These are phyloP conservation scores for Malus sieversii DNA, from an alignment of 306 rosid genomes.

Conservation along the genomic window DNA sequence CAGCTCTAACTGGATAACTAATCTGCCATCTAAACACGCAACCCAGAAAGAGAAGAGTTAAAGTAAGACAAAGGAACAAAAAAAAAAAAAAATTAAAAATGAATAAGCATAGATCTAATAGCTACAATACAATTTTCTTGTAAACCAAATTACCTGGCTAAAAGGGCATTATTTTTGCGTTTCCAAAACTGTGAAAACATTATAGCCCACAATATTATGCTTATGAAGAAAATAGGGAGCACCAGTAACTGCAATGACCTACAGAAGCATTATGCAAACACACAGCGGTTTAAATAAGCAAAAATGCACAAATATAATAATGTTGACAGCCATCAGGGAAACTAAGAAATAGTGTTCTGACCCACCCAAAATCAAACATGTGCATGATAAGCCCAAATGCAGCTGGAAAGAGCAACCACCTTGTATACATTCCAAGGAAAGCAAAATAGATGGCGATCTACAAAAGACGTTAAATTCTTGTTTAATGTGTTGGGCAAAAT, in stretches of 20 bases:
- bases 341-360: conserved; percentile 2
- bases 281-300: background rate
- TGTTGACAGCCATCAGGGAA: background rate
- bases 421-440: conserved; percentile 94
- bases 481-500: conserved; percentile 18
- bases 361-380: conserved; percentile 73
- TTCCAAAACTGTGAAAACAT: conserved; percentile 96
- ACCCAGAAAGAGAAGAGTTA: background rate
- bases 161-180: conserved; percentile 83
- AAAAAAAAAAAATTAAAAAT: background rate
- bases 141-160: conserved; percentile 55
- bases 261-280: conserved; percentile 17
- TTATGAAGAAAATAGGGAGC: conserved; percentile 69
- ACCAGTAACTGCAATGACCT: conserved; percentile 69
- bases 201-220: conserved; percentile 78
- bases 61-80: background rate
- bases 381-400: conserved; percentile 69
- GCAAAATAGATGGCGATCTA: conserved; percentile 94
- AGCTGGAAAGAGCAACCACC: conserved; percentile 84
- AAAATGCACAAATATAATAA: conserved; percentile 9
- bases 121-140: background rate
- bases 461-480: conserved; percentile 17
- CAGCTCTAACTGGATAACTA: conserved; percentile 42
- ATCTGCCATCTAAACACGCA: conserved; percentile 68
- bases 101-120: background rate